These are phyloP conservation scores for Plectosphaerella cucumerina DNA, from an alignment of 2,329 filamentous ascomycete genomes.

Conservation along the genomic window DNA sequence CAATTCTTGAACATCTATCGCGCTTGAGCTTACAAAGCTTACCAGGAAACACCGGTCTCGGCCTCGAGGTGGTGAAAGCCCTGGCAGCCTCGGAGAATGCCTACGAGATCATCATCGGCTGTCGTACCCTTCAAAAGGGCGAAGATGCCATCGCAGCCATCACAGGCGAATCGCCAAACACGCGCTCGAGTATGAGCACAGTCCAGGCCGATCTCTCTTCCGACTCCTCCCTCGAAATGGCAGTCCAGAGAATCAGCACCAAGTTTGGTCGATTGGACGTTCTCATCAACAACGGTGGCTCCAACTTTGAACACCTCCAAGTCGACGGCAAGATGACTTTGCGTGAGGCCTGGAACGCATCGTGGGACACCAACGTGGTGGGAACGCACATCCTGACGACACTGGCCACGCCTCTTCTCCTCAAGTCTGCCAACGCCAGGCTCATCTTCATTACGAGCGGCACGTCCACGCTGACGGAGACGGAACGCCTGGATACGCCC, in stretches of 20 bases:
- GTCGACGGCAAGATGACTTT: conserved; percentile 13
- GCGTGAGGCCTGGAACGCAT: conserved; percentile 37
- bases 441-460: conserved; percentile 44
- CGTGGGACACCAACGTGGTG: conserved; percentile 47
- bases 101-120: conserved; percentile 21
- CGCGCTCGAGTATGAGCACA: not conserved
- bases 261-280: conserved; percentile 2
- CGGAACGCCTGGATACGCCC: conserved; percentile 13
- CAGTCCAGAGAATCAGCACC: conserved; percentile 1
- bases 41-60: conserved; percentile 19
- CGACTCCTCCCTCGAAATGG: conserved; percentile 13
- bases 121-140: conserved; percentile 17
- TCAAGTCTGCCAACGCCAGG: conserved; percentile 35
- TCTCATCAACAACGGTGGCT: conserved; percentile 3
- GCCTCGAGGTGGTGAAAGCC: conserved; percentile 18
- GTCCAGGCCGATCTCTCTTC: conserved; percentile 15
- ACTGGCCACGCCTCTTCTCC: conserved; percentile 33
- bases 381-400: conserved; percentile 35
- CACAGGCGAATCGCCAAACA: not conserved
- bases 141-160: conserved; percentile 11
- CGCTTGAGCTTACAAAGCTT: not conserved
- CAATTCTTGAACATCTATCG: not conserved
- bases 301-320: conserved; percentile 2
- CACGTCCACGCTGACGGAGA: conserved; percentile 26
- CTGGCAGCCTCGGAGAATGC: conserved; percentile 11